These are phyloP conservation scores for Daldinia vernicosa DNA, from an alignment of 495 filamentous ascomycete species.

Conservation along the genomic window DNA sequence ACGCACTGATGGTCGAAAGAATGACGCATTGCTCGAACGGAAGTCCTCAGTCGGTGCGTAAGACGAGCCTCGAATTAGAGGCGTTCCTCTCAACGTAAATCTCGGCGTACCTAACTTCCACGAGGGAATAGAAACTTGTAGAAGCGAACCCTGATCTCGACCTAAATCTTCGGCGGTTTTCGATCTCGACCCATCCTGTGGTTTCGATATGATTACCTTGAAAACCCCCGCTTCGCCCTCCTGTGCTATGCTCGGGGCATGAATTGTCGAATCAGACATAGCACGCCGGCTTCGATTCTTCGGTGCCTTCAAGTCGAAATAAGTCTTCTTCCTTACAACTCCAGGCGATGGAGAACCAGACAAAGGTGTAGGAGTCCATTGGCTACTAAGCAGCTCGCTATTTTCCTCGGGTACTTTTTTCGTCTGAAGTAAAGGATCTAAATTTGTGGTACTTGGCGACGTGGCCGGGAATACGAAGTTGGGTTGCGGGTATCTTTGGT, in stretches of 20 bases:
- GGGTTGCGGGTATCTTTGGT: constrained; percentile 67
- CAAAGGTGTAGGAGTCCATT: constrained; percentile 52
- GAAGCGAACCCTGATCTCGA: constrained; percentile 58
- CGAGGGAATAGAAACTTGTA: constrained; percentile 85
- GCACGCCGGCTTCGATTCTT: constrained; percentile 55
- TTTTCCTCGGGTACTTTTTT: constrained; percentile 44
- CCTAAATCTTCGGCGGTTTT: constrained; percentile 71
- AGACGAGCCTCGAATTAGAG: constrained; percentile 80
- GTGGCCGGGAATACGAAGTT: constrained; percentile 68
- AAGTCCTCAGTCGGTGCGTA: constrained; percentile 64
- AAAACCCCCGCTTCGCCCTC: constrained; percentile 71
- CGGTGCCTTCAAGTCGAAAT: constrained; percentile 36
- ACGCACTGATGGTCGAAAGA: constrained; percentile 47
- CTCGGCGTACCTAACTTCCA: constrained; percentile 85
- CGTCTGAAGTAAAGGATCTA: constrained; percentile 56
- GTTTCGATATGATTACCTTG: constrained; percentile 85
- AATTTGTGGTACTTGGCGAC: constrained; percentile 63
- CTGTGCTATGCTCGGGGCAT: constrained; percentile 56
- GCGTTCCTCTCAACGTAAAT: constrained; percentile 80
- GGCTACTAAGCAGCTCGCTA: constrained; percentile 54
- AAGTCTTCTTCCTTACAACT: constrained; percentile 45
- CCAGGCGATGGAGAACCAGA: constrained; percentile 45
- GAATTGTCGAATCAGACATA: constrained; percentile 59
- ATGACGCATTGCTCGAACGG: constrained; percentile 55
- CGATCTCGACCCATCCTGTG: constrained; percentile 65